Base-by-base conservation (phyloP, 306 rosid species). In the Begonia loranthoides region DNA sequence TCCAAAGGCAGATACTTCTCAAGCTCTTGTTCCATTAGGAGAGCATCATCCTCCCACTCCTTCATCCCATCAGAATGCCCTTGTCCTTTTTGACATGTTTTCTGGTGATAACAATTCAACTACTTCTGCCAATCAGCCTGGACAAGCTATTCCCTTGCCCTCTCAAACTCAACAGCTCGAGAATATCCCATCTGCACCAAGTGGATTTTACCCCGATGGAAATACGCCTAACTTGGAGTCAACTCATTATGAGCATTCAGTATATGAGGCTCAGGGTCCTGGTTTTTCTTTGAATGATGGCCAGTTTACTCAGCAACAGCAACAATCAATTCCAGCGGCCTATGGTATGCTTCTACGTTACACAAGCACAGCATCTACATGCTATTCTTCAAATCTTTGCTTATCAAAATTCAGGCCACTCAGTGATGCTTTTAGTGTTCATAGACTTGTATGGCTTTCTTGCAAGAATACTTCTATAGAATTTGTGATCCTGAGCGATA, bases 11-110 rank as follows among this genome's bases (percentile, higher is more conserved):
- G 93, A 80, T 12, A 65, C 33, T 57, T 80, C 95, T 39, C 70
- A 82, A 71, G 94, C 99, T 61, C 81, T 90, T 57, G 95, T 90
- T 73, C 92, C 92, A 60, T 60, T 86, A 10, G 83, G 78, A 41
- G 79, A 76, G 66, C 89, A 71, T 52, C 80, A 62, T 74, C 66
- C 87, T 28, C 67, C 67, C 43, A 70, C 83, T 69, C 73, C 80
- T 50, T 54, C 51, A 43, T 68, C 90, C 50, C 81, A 76, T 62
- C 94, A 80, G 61, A 90, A 79, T 51, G 80, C 97, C 58, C 81
- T 85, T 57, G 94, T 78, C 63, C 95, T 74, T 61, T 80, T 74
- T 51, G 95, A 85, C 68, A 65, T 80, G 87, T 73, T 75, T 63
- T 68, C 87, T 45, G 81, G 70, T 49, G 69, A 70, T 44, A 80